These are phyloP conservation scores for Yamadazyma olivae DNA, from an alignment of 805 yeast species.

Conservation along the genomic window DNA sequence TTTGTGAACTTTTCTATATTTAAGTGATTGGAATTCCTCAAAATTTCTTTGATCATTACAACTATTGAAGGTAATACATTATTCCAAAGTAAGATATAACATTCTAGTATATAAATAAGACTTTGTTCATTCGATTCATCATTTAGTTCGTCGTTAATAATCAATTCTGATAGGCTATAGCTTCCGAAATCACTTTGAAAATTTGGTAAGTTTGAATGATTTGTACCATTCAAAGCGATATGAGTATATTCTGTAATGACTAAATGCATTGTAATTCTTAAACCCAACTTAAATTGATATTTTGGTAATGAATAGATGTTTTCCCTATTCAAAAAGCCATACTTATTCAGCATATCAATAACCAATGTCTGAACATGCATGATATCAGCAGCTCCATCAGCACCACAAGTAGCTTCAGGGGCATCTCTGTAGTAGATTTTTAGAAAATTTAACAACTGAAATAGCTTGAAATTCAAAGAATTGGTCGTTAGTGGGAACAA, in stretches of 20 bases:
- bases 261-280: slow-evolving; percentile 50
- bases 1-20: background rate
- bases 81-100: slow-evolving; percentile 21
- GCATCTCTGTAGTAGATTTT: slow-evolving; percentile 26
- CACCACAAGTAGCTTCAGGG: slow-evolving; percentile 36
- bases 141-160: background rate
- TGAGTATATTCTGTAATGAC: slow-evolving; percentile 29
- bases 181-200: background rate
- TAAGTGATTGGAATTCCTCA: background rate
- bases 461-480: slow-evolving; percentile 1
- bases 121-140: background rate
- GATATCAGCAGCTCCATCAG: slow-evolving; percentile 38
- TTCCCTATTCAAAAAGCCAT: background rate
- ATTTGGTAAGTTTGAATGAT: background rate
- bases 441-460: slow-evolving; percentile 13
- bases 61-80: slow-evolving; percentile 15
- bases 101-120: slow-evolving; percentile 28
- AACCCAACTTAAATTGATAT: slow-evolving; percentile 41
- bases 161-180: background rate
- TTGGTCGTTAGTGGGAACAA: background rate
- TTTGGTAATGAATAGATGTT: slow-evolving; percentile 5
- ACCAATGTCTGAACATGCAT: slow-evolving; percentile 22
- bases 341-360: slow-evolving; percentile 13
- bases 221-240: background rate
- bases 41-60: slow-evolving; percentile 11